Evolutionary conservation across 2,329 filamentous ascomycete genomes (phyloP), one percentile per base, ranked within the genome.

Genomic region (Fusarium sp.): DNA sequence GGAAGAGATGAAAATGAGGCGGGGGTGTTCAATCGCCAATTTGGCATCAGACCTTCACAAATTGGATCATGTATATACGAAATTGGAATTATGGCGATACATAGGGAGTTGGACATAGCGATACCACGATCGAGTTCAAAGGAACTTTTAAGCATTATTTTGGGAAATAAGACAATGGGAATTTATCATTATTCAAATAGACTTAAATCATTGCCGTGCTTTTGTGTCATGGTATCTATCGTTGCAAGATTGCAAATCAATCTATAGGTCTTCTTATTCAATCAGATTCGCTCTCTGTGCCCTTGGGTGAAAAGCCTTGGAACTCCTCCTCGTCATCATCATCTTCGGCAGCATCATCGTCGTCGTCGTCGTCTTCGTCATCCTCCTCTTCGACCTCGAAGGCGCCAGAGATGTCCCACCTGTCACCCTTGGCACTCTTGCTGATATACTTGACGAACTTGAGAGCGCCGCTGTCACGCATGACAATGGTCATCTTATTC

Each of bases 391-490:
- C 86, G 32, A 97, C 90, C 25, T 91, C 93, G 78, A 92, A 93
- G 34, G 89, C 89, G 1, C 90, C 96, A 48, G 89, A 91, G 51
- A 98, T 85, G 81, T 99, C 96, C 93, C 94, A 98, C 45, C 96
- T 87, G 81, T 98, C 96, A 1, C 96, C 96, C 76, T 88, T 88
- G 10, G 96, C 96, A 53, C 86, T 88, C 63, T 86, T 86, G 80
- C 92, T 97, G 23, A 99, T 92, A 79, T 98, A 99, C 84, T 98
- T 99, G 76, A 98, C 94, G 78, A 99, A 99, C 78, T 93, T 91
- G 77, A 99, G 84, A 16, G 92, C 91, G 16, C 93, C 94, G 72
- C 88, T 89, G 78, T 99, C 96, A 61, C 96, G 88, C 72, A 98
- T 83, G 32, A 98, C 96, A 71, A 99, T 89, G 69, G 91, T 94